A percentile compares a stretch with the other conserved stretches of the same genome.
Conservation (phyloP, 805 yeast genomes). For the Myxozyma geophila region DNA sequence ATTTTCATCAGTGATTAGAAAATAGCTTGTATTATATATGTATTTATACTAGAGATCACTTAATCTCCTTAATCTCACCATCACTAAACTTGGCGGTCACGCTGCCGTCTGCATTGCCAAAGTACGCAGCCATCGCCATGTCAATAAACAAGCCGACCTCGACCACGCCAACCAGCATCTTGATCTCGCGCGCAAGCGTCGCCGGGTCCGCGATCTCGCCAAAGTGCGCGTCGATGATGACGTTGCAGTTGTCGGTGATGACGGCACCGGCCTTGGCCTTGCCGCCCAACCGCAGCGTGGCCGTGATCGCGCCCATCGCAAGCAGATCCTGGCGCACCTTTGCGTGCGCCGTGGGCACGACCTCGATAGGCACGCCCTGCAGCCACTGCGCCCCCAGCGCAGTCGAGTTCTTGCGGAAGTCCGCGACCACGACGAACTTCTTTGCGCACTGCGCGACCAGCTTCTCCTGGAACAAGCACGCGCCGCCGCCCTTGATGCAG, state of each 20-base stretch:
- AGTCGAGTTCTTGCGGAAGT: conserved; percentile 79
- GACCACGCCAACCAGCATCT: conserved; percentile 85
- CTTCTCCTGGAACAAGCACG: conserved; percentile 95
- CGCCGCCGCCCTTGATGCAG: conserved; percentile 98
- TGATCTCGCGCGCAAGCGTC: conserved; percentile 66
- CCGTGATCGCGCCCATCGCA: conserved; percentile 64
- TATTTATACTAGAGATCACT: conserved; percentile 1
- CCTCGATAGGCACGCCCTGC: conserved; percentile 93
- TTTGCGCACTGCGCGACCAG: conserved; percentile 81
- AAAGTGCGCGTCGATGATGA: conserved; percentile 90
- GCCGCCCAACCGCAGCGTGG: conserved; percentile 80
- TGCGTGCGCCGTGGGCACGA: conserved; percentile 85
- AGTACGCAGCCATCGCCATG: conserved; percentile 79
- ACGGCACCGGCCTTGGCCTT: conserved; percentile 96
- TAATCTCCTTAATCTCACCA: conserved; percentile 28
- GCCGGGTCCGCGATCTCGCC: conserved; percentile 62
- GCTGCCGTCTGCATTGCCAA: conserved; percentile 82
- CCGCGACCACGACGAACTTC: conserved; percentile 87
- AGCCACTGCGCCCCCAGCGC: conserved; percentile 80
- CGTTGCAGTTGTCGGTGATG: conserved; percentile 93
- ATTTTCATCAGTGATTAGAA: conserved; percentile 25
- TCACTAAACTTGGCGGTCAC: conserved; percentile 42
- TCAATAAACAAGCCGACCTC: conserved; percentile 88
- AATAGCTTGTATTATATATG: background rate
- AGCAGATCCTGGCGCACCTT: conserved; percentile 70